Conservation (phyloP, 768 basidiomycete genomes). For the Boletus rubroflammeus region DNA sequence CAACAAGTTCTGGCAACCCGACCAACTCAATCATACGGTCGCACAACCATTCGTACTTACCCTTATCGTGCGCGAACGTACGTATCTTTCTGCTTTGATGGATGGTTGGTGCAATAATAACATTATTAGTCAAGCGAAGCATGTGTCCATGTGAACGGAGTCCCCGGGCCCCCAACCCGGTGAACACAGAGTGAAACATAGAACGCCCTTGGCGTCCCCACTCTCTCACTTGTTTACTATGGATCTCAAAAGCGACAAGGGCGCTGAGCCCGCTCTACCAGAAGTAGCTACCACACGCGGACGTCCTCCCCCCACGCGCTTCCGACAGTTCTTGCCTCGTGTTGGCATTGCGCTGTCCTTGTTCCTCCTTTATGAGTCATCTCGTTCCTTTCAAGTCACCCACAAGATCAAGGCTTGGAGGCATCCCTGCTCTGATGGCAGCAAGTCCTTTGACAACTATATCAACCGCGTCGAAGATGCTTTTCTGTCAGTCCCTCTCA, state of each 20-base stretch:
- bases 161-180: too few relatives aligned
- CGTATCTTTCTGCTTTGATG: not conserved
- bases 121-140: not conserved
- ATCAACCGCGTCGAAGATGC: constrained; percentile 25
- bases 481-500: constrained; percentile 33
- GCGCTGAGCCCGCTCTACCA: constrained; percentile 6
- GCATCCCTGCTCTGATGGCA: constrained; percentile 3
- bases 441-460: constrained; percentile 13
- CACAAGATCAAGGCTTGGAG: constrained; percentile 7
- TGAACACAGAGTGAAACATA: not conserved
- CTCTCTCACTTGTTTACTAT: constrained; percentile 6
- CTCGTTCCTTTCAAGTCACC: not conserved
- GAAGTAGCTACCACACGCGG: not conserved
- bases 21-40: not conserved
- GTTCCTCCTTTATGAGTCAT: constrained; percentile 11
- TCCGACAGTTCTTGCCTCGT: constrained; percentile 4
- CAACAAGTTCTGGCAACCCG: too few relatives aligned
- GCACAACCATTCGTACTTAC: not conserved
- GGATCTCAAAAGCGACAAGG: constrained; percentile 15
- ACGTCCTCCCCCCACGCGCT: not conserved
- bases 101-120: not conserved
- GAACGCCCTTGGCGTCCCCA: too few relatives aligned
- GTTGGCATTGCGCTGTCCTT: constrained; percentile 4
- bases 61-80: not conserved
- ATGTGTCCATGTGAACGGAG: constrained; percentile 13